phyloP scores from a whole-genome alignment of 2,329 filamentous ascomycete genomes.

The Fusarium tuaranense region DNA sequence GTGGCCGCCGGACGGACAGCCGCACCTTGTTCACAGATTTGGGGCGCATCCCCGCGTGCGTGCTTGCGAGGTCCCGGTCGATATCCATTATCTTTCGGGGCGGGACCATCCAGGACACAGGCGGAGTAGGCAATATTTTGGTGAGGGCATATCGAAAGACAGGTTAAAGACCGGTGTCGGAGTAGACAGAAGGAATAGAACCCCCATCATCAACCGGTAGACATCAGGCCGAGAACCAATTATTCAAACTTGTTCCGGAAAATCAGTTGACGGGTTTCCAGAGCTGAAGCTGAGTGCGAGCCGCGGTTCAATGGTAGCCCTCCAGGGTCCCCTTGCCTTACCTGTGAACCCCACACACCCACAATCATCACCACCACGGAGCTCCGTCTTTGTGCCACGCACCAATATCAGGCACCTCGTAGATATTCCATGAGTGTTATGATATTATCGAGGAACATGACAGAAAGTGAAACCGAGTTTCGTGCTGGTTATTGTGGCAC shows the following conservation, averaged over 20 bases:
- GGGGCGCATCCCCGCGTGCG: constrained; percentile 29
- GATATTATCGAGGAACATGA: neutral
- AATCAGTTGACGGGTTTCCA: neutral
- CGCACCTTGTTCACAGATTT: constrained; percentile 37
- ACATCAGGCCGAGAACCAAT: neutral
- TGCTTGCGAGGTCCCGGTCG: neutral
- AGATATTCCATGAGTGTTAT: neutral
- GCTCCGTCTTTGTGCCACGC: constrained; percentile 1
- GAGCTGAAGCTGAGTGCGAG: constrained; percentile 5
- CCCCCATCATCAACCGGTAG: neutral
- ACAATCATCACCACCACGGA: constrained; percentile 1
- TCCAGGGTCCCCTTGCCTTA: constrained; percentile 6
- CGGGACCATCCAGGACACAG: neutral
- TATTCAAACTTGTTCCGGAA: neutral
- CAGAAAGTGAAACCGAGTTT: neutral
- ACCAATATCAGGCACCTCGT: constrained; percentile 12
- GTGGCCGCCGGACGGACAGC: constrained; percentile 6
- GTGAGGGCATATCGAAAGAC: neutral
- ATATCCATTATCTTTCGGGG: neutral
- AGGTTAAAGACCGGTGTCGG: neutral
- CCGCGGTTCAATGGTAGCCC: constrained; percentile 5
- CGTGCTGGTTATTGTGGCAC: neutral
- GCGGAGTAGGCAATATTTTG: neutral
- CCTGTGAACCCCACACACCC: constrained; percentile 7
- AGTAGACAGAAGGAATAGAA: neutral